Percentiles rank a stretch among this genome's conserved stretches.
phyloP scores from a whole-genome alignment of 2,329 filamentous ascomycete species.

The Harringtonia lauricola region DNA sequence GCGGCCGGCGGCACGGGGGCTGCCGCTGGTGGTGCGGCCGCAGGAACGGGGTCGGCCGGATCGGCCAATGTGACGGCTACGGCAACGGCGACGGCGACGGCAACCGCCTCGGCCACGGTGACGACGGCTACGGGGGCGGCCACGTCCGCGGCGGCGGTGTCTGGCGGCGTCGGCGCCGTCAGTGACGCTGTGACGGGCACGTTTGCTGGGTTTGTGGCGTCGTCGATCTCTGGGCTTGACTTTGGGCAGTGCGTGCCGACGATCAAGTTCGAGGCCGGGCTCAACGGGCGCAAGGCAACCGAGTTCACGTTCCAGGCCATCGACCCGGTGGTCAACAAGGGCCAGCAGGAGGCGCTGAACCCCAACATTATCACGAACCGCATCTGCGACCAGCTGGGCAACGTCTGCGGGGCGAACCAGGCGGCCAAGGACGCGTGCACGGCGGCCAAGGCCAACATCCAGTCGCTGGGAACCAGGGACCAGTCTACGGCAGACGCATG shows the following conservation, averaged over 20 bases:
- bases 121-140: not conserved
- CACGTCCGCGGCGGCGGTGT: not conserved
- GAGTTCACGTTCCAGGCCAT: slow-evolving; percentile 60
- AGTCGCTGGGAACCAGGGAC: slow-evolving; percentile 22
- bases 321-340: slow-evolving; percentile 49
- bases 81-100: slow-evolving; percentile 2
- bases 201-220: slow-evolving; percentile 11
- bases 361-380: slow-evolving; percentile 65
- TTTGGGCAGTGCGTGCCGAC: slow-evolving; percentile 44
- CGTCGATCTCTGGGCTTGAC: slow-evolving; percentile 22
- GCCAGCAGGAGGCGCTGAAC: slow-evolving; percentile 58
- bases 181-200: slow-evolving; percentile 10
- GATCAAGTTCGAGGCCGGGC: slow-evolving; percentile 47
- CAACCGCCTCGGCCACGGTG: not conserved
- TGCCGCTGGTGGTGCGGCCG: slow-evolving; percentile 14
- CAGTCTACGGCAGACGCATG: slow-evolving; percentile 26
- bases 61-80: slow-evolving; percentile 8
- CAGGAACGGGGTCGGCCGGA: slow-evolving; percentile 14
- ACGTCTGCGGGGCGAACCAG: slow-evolving; percentile 52
- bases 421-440: slow-evolving; percentile 44
- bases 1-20: slow-evolving; percentile 17
- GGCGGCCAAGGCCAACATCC: slow-evolving; percentile 33
- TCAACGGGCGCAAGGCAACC: slow-evolving; percentile 40
- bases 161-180: slow-evolving; percentile 8
- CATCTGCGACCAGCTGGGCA: slow-evolving; percentile 57